Evolutionary conservation across 805 yeast genomes (phyloP).

Genomic region (Candida yuanshanica): DNA sequence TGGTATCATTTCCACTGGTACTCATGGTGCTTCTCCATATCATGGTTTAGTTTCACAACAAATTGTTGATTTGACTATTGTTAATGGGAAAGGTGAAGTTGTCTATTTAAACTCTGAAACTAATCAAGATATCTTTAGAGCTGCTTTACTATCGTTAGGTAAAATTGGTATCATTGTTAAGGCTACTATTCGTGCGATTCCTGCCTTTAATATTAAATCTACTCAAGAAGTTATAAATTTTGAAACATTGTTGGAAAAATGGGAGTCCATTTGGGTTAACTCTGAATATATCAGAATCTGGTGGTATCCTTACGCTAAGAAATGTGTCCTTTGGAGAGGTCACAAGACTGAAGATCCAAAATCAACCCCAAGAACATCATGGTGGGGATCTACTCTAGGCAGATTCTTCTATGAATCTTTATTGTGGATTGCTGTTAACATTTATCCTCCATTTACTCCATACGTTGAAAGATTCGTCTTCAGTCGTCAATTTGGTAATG

Average conservation of each 20-base stretch:
- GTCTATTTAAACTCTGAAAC: conserved; percentile 45
- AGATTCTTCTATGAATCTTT: conserved; percentile 74
- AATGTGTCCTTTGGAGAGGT: conserved; percentile 90
- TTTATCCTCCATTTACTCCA: conserved; percentile 77
- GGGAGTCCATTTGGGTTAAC: conserved; percentile 81
- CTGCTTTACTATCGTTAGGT: conserved; percentile 82
- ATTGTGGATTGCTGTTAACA: conserved; percentile 70
- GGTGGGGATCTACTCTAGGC: conserved; percentile 83
- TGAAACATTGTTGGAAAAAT: conserved; percentile 59
- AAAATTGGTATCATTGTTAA: conserved; percentile 85
- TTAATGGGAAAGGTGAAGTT: conserved; percentile 71
- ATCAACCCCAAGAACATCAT: conserved; percentile 61
- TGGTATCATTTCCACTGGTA: conserved; percentile 94
- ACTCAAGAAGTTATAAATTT: conserved; percentile 78
- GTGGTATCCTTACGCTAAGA: conserved; percentile 95
- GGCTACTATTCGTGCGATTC: conserved; percentile 81
- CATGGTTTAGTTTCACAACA: conserved; percentile 91
- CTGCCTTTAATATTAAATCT: conserved; percentile 74
- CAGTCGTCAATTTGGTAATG: conserved; percentile 72
- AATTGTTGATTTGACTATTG: conserved; percentile 68
- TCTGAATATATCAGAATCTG: conserved; percentile 90
- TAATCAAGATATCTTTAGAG: conserved; percentile 66
- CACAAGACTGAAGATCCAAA: conserved; percentile 61
- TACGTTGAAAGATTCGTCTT: conserved; percentile 80
- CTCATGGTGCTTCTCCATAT: conserved; percentile 91